These are phyloP conservation scores for Scutellaria minor DNA, from an alignment of 257 asterid genomes.

Conservation along the genomic window DNA sequence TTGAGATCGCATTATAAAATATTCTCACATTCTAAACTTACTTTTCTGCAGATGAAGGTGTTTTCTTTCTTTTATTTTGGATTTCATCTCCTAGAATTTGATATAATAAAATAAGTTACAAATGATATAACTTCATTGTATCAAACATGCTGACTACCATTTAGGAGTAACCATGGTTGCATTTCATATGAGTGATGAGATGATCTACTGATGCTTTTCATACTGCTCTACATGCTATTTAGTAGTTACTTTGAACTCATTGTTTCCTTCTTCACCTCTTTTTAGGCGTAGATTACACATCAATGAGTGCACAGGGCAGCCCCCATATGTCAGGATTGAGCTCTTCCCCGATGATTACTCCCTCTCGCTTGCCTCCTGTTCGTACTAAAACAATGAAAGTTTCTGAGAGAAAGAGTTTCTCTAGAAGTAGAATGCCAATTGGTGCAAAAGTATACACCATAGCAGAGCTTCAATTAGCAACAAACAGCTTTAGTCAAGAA, in stretches of 20 bases:
- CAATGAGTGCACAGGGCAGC: conserved; percentile 52
- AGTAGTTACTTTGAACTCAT: not conserved
- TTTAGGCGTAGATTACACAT: conserved; percentile 41
- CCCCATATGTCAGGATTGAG: conserved; percentile 52
- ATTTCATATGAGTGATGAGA: not conserved
- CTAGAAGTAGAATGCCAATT: conserved; percentile 52
- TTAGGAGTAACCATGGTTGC: not conserved
- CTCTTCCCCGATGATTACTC: conserved; percentile 62
- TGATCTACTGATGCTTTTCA: not conserved
- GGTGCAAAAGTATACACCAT: conserved; percentile 61
- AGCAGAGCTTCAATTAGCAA: conserved; percentile 85
- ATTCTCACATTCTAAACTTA: not conserved
- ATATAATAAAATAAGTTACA: too few species aligned
- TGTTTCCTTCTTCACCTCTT: not conserved
- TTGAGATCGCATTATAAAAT: too few species aligned
- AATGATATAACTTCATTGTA: not conserved
- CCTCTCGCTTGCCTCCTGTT: conserved; percentile 71
- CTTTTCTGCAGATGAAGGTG: not conserved
- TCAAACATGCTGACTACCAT: not conserved
- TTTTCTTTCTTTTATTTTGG: not conserved
- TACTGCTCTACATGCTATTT: conserved; percentile 1
- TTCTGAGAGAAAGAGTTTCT: conserved; percentile 57
- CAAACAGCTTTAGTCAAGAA: conserved; percentile 70
- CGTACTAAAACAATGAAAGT: conserved; percentile 56
- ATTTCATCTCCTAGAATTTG: not conserved